Evolutionary conservation across 1,284 basidiomycete species (phyloP).

Genomic region (Agroathelia rolfsii): DNA sequence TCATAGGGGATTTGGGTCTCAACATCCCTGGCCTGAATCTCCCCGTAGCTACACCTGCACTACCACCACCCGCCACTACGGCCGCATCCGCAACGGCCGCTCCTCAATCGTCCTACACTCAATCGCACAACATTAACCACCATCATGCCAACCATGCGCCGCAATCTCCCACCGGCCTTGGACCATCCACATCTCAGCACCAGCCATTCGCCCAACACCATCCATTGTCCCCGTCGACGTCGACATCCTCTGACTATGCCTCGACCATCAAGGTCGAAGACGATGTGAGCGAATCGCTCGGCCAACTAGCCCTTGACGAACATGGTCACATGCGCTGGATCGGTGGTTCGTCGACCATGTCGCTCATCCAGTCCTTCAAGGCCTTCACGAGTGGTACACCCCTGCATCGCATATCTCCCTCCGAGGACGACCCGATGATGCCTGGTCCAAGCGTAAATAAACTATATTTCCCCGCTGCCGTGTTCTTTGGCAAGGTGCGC

Average conservation of each 20-base stretch:
- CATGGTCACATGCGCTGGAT: constrained; percentile 89
- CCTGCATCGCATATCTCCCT: constrained; percentile 66
- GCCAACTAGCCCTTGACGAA: constrained; percentile 80
- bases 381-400: constrained; percentile 65
- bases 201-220: constrained; percentile 30
- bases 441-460: constrained; percentile 71
- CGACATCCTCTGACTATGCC: constrained; percentile 23
- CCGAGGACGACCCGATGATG: constrained; percentile 70
- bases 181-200: constrained; percentile 30
- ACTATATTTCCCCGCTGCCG: constrained; percentile 80
- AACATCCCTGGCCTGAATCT: constrained; percentile 26
- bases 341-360: constrained; percentile 84
- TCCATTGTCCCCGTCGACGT: constrained; percentile 21
- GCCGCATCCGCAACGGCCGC: constrained; percentile 20
- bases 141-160: background rate
- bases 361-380: constrained; percentile 81
- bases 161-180: constrained; percentile 7
- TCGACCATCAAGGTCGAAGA: constrained; percentile 52
- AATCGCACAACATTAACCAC: too few relatives aligned
- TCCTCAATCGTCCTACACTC: too few relatives aligned
- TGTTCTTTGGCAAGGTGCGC: constrained; percentile 79
- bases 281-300: constrained; percentile 72
- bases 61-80: constrained; percentile 21
- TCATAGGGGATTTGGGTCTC: constrained; percentile 59
- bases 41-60: constrained; percentile 19